Evolutionary conservation across 306 rosid genomes (phyloP).

Genomic region (Cicer bijugum): DNA sequence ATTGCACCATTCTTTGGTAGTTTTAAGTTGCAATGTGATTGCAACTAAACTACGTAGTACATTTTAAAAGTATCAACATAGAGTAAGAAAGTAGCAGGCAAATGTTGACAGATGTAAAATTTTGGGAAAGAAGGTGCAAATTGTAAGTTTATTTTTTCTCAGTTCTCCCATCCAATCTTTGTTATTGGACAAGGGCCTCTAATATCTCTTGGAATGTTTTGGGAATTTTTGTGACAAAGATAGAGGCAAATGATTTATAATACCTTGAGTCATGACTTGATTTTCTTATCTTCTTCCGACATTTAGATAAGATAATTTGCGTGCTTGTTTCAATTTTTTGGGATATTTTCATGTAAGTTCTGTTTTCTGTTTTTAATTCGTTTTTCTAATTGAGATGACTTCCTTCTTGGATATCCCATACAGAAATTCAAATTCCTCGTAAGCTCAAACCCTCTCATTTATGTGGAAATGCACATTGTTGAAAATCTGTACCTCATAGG

Average conservation of each 20-base stretch:
- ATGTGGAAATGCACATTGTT: background rate
- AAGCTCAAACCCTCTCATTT: background rate
- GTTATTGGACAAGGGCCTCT: background rate
- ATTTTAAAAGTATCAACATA: background rate
- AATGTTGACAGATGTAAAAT: too few relatives aligned
- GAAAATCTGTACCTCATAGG: background rate
- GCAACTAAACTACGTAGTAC: background rate
- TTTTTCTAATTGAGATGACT: background rate
- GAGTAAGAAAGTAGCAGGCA: background rate
- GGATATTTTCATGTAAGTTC: background rate
- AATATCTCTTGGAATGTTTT: background rate
- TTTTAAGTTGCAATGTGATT: background rate
- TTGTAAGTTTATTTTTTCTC: background rate
- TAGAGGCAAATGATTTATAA: background rate
- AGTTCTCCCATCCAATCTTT: background rate
- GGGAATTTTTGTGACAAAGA: background rate
- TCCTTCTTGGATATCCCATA: conserved; percentile 11
- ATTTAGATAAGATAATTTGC: background rate
- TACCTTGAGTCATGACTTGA: background rate
- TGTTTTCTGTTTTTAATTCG: background rate
- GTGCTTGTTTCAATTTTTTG: background rate
- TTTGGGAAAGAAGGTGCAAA: background rate
- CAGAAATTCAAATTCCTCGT: background rate
- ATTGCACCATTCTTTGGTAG: background rate
- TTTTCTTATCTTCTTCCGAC: background rate